These are phyloP conservation scores for Aspergillus homomorphus DNA, from an alignment of 495 filamentous ascomycete genomes.

Conservation along the genomic window DNA sequence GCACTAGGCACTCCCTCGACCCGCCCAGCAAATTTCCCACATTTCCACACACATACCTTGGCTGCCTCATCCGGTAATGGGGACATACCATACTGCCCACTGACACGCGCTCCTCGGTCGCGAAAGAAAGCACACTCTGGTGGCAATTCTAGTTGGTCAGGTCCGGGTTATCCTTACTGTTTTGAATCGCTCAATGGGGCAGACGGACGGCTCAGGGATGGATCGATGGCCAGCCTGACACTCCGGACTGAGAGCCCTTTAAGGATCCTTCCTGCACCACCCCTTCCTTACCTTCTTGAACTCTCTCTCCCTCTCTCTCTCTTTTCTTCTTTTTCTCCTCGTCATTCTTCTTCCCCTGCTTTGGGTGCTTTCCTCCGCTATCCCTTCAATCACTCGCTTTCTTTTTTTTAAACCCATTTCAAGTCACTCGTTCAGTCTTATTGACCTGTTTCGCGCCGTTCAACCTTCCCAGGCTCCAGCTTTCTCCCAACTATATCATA, in stretches of 20 bases:
- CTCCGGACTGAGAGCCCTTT: not conserved
- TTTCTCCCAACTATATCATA: slow-evolving; percentile 1
- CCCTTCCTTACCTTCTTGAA: slow-evolving; percentile 19
- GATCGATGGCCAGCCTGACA: not conserved
- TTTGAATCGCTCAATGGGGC: not conserved
- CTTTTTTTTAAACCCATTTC: slow-evolving; percentile 16
- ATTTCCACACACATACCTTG: slow-evolving; percentile 1
- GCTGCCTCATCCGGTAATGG: not conserved
- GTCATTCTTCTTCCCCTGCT: slow-evolving; percentile 8
- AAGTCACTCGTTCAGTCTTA: slow-evolving; percentile 26
- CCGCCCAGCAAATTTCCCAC: not conserved
- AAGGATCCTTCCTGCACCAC: slow-evolving; percentile 6
- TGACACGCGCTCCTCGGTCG: not conserved
- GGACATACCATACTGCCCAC: too few species aligned
- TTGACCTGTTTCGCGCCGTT: slow-evolving; percentile 3
- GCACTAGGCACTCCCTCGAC: not conserved
- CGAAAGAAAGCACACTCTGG: too few species aligned
- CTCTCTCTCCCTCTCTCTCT: slow-evolving; percentile 14
- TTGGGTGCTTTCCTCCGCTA: slow-evolving; percentile 10
- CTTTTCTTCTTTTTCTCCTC: not conserved
- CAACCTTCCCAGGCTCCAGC: not conserved
- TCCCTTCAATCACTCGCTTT: slow-evolving; percentile 17
- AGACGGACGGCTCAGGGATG: not conserved
- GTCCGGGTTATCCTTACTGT: not conserved
- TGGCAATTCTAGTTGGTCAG: not conserved